These are phyloP conservation scores for Sphaerulina musiva DNA, from an alignment of 2,329 filamentous ascomycete genomes.

Conservation along the genomic window DNA sequence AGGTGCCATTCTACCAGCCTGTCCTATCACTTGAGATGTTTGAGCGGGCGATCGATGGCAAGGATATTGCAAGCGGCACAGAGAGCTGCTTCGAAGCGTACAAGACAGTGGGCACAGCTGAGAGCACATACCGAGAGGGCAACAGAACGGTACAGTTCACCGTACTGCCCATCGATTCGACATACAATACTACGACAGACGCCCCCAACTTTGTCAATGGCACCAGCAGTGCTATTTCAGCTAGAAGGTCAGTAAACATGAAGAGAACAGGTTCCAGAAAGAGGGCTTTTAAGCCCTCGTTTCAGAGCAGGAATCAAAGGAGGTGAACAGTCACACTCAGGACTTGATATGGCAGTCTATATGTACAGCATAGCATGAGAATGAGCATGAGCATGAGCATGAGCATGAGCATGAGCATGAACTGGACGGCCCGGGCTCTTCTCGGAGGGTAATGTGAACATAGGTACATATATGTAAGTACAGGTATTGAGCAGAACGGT, in stretches of 20 bases:
- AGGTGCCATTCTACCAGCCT: conserved; percentile 51
- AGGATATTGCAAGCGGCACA: conserved; percentile 48
- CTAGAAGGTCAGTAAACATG: background rate
- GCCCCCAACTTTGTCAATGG: conserved; percentile 13
- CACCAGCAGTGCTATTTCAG: conserved; percentile 2
- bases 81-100: conserved; percentile 12
- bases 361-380: too few relatives aligned
- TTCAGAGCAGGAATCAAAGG: background rate
- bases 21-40: conserved; percentile 45
- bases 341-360: too few relatives aligned
- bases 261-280: background rate
- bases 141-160: conserved; percentile 43
- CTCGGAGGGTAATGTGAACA: too few relatives aligned
- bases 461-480: too few relatives aligned
- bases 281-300: conserved; percentile 12
- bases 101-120: conserved; percentile 22
- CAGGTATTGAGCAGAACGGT: too few relatives aligned
- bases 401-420: too few relatives aligned
- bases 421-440: too few relatives aligned
- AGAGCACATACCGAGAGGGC: conserved; percentile 36
- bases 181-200: conserved; percentile 35
- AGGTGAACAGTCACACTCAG: background rate
- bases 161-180: conserved; percentile 38
- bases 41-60: conserved; percentile 42
- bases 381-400: too few relatives aligned